Evolutionary conservation across 108 stramenopile genomes (phyloP).

Genomic region (Nannochloropsis gaditana): DNA sequence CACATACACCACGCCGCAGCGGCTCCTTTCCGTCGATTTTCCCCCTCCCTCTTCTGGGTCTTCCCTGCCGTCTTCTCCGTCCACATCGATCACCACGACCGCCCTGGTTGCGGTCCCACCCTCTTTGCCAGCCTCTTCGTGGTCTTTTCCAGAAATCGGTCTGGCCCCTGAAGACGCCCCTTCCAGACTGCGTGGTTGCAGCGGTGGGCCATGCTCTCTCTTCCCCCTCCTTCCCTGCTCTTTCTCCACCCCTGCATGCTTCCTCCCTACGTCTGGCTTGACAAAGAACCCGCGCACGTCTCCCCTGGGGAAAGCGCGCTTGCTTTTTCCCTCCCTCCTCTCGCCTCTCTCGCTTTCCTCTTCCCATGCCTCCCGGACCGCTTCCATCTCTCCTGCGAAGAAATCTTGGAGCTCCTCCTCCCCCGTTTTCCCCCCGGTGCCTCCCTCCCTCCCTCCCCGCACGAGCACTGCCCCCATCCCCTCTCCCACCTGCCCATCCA

Average conservation of each 20-base stretch:
- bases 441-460: background rate
- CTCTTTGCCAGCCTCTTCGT: background rate
- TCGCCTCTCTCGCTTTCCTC: background rate
- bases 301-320: background rate
- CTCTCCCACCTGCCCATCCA: background rate
- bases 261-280: background rate
- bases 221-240: background rate
- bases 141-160: background rate
- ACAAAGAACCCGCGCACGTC: slow-evolving; percentile 1
- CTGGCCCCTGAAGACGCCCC: background rate
- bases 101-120: background rate
- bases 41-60: background rate
- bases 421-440: background rate
- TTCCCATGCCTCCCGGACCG: background rate
- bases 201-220: background rate
- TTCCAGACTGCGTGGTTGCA: background rate
- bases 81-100: background rate
- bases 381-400: background rate
- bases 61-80: background rate
- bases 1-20: too few species aligned
- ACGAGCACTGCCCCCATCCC: background rate
- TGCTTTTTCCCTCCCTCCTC: background rate
- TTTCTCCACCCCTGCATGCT: background rate
- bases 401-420: background rate
- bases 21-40: too few species aligned